Evolutionary conservation across 305 asterid species (phyloP), one percentile per base, ranked within the genome.

Genomic region (Fraxinus sp.): DNA sequence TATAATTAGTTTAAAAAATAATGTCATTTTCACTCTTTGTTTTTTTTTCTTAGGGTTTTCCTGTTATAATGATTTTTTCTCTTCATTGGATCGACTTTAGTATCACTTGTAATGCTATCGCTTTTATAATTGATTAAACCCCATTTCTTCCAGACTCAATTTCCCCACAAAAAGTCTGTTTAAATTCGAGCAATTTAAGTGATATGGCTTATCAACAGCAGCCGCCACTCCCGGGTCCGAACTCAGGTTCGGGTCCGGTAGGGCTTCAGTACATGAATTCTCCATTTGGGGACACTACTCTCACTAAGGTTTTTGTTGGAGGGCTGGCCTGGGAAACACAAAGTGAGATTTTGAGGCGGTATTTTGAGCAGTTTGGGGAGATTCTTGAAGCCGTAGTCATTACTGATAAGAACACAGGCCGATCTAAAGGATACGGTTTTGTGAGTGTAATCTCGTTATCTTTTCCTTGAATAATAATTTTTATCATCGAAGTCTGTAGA

Each of bases 351-450:
- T 88, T 96, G 97, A 88, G 94, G 74, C 94, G 89, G 0, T 91
- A 93, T 81, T 96, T 96, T 79, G 98, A 94, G 86, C 99, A 92
- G 88, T 96, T 96, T 68, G 99, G 99, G 70, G 98, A 96, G 81
- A 96, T 96, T 89, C 97, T 96, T 4, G 99, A 96, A 87, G 99
- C 99, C 30, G 99, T 96, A 84, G 99, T 96, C 89, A 96, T 96
- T 87, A 89, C 99, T 59, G 99, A 96, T 91, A 96, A 96, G 90
- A 96, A 94, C 90, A 93, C 99, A 59, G 98, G 95, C 87, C 95
- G 99, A 90, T 96, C 99, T 92, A 96, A 96, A 86, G 99, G 99
- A 92, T 96, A 94, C 55, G 99, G 99, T 80, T 96, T 96, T 86
- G 99, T 94, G 91, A 94, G 99, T 87, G 28, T 81, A 77, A 83